Evolutionary conservation across 108 stramenopile genomes (phyloP).

Genomic region (Nitzschia putrida): DNA sequence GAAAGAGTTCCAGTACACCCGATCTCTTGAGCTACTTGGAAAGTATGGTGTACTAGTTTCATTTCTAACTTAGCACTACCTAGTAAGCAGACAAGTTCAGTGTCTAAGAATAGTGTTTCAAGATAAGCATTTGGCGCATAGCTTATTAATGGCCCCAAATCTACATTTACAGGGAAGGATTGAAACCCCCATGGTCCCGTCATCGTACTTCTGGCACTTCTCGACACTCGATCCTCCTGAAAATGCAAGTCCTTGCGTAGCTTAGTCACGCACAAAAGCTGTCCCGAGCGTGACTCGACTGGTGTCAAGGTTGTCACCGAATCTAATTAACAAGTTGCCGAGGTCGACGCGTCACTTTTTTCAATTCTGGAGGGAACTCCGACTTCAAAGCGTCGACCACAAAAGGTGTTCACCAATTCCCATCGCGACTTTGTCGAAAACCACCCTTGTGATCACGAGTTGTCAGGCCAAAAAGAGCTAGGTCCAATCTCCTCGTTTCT

Average conservation of each 20-base stretch:
- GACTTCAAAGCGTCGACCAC: no score
- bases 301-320: background rate
- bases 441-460: no score
- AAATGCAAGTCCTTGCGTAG: no score
- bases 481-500: background rate
- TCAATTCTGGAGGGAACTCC: background rate
- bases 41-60: slow-evolving; percentile 30
- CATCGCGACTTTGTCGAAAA: no score
- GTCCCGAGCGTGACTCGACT: background rate
- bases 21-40: slow-evolving; percentile 63
- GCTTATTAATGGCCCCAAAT: background rate
- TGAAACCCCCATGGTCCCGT: no score
- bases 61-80: no score
- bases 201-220: no score
- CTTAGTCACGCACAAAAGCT: background rate
- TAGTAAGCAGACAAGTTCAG: background rate
- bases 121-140: background rate
- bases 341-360: background rate
- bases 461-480: background rate
- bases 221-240: no score
- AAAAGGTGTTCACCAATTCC: no score
- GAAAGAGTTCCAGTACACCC: slow-evolving; percentile 44
- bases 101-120: background rate
- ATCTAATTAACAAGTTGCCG: background rate
- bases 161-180: background rate